Conservation (phyloP, 2,329 filamentous ascomycete genomes). For the Albifimbria verrucaria region DNA sequence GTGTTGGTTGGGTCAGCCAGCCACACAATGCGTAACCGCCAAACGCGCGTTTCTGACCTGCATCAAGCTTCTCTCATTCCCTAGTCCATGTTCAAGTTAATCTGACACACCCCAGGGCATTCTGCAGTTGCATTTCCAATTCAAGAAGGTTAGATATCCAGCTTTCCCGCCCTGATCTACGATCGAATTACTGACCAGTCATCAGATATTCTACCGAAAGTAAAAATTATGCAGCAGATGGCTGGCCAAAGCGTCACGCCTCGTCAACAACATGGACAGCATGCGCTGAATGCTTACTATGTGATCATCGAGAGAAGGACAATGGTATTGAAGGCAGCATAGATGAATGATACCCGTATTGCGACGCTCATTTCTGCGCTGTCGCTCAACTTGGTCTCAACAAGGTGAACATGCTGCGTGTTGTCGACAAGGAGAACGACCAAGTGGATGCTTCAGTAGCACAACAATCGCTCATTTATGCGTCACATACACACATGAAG, state of each 20-base stretch:
- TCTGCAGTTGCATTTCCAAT: conserved; percentile 94
- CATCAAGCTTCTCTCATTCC: neutral
- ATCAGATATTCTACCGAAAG: conserved; percentile 55
- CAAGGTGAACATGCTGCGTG: too few relatives aligned
- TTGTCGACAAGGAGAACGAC: too few relatives aligned
- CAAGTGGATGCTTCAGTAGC: too few relatives aligned
- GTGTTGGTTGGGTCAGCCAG: conserved; percentile 9
- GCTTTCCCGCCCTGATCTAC: conserved; percentile 3
- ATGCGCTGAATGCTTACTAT: too few relatives aligned
- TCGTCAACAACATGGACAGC: too few relatives aligned
- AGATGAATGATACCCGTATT: too few relatives aligned
- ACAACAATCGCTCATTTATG: too few relatives aligned
- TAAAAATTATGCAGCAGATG: conserved; percentile 22
- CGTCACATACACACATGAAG: too few relatives aligned
- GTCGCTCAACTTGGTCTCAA: too few relatives aligned
- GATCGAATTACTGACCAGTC: conserved; percentile 17
- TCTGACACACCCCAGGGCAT: conserved; percentile 63
- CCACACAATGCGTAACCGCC: conserved; percentile 9
- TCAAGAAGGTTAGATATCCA: conserved; percentile 75
- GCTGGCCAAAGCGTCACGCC: neutral
- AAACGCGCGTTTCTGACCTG: conserved; percentile 5
- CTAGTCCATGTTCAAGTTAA: conserved; percentile 13
- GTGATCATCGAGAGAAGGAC: too few relatives aligned
- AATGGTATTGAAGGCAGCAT: too few relatives aligned
- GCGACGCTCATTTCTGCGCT: too few relatives aligned